Percentiles rank a stretch among this genome's conserved stretches.
These are phyloP conservation scores for Tylopilus sp. DNA, from an alignment of 768 basidiomycete genomes.

Conservation along the genomic window DNA sequence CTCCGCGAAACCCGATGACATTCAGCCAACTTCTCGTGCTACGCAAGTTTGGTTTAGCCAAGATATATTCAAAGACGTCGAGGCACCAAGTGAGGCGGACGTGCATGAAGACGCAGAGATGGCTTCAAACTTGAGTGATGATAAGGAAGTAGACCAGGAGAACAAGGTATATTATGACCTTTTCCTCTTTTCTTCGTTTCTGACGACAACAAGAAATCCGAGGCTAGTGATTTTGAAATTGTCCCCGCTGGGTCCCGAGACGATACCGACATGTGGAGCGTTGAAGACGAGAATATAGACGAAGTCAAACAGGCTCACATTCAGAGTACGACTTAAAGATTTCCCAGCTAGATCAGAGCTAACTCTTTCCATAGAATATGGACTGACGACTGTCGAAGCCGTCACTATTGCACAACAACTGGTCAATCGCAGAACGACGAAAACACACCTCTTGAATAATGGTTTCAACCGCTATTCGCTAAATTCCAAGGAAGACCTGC, in stretches of 20 bases:
- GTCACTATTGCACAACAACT: conserved; percentile 88
- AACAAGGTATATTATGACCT: conserved; percentile 23
- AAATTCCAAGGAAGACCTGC: conserved; percentile 87
- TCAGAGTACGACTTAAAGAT: conserved; percentile 48
- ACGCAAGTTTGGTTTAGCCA: conserved; percentile 96
- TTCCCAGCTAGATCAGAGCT: not conserved
- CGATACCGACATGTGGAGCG: conserved; percentile 75
- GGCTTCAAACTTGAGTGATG: conserved; percentile 29
- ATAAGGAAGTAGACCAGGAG: conserved; percentile 28
- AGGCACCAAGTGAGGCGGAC: conserved; percentile 34
- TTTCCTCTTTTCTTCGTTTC: conserved; percentile 1
- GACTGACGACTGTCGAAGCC: conserved; percentile 84
- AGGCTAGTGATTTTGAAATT: conserved; percentile 61
- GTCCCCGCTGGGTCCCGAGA: conserved; percentile 59
- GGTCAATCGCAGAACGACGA: conserved; percentile 86
- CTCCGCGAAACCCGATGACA: conserved; percentile 34
- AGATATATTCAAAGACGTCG: conserved; percentile 68
- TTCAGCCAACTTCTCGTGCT: conserved; percentile 47
- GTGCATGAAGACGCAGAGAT: conserved; percentile 24
- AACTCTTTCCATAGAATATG: conserved; percentile 52
- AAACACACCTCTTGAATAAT: conserved; percentile 86
- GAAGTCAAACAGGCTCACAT: conserved; percentile 62
- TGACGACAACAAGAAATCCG: conserved; percentile 22
- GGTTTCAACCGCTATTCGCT: conserved; percentile 95
- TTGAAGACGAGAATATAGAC: conserved; percentile 73